Conservation (phyloP, 169 alveolate genomes). For the Plasmodium cynomolgi region DNA sequence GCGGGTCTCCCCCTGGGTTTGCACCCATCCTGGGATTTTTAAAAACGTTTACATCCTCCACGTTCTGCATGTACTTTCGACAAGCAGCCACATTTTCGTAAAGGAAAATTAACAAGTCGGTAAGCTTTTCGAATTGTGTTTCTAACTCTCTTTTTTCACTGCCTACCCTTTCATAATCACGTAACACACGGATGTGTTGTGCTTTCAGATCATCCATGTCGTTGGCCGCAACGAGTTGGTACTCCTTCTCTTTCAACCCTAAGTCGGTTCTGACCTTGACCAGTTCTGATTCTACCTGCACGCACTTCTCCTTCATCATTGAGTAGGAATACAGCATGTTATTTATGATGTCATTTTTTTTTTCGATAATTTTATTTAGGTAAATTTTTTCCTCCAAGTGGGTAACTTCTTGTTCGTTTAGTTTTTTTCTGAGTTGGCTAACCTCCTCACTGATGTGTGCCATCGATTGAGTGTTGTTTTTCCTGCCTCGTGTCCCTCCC, state of each 20-base stretch:
- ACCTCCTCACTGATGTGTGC: constrained; percentile 19
- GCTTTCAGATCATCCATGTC: constrained; percentile 9
- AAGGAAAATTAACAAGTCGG: constrained; percentile 58
- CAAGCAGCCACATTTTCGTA: constrained; percentile 53
- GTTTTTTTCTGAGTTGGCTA: not conserved
- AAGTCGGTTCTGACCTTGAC: not conserved
- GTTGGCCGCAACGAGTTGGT: not conserved
- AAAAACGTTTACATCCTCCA: constrained; percentile 28
- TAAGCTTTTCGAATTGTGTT: constrained; percentile 15
- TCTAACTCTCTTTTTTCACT: constrained; percentile 16
- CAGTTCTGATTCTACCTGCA: constrained; percentile 26
- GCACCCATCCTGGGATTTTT: constrained; percentile 6
- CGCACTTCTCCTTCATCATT: constrained; percentile 34
- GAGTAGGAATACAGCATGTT: constrained; percentile 41
- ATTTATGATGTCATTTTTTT: constrained; percentile 65
- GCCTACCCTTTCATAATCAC: not conserved
- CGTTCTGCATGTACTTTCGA: constrained; percentile 40
- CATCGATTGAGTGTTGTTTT: not conserved
- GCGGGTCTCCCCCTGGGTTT: not conserved
- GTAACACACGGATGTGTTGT: constrained; percentile 8
- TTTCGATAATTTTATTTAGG: constrained; percentile 59
- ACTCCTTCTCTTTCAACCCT: constrained; percentile 32
- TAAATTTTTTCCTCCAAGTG: constrained; percentile 57
- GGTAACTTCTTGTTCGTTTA: constrained; percentile 18
- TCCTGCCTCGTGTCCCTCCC: not conserved